Conservation (phyloP, 2,329 filamentous ascomycete species). For the Aspergillus amoenus region DNA sequence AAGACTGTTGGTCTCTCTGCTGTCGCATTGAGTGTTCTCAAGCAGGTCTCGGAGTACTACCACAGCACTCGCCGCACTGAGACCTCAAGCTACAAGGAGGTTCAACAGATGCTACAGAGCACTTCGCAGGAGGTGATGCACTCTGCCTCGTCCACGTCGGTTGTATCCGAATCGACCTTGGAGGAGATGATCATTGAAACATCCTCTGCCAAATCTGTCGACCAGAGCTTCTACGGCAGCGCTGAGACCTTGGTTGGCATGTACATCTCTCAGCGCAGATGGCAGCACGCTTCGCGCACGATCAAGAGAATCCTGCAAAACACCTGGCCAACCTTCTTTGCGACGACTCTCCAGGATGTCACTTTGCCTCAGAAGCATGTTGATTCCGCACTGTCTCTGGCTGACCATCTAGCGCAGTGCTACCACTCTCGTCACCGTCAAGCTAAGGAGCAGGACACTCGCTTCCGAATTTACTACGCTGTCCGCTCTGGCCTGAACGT, state of each 20-base stretch:
- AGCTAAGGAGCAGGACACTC: conserved; percentile 38
- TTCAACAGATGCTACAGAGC: conserved; percentile 45
- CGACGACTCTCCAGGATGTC: conserved; percentile 46
- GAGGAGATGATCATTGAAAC: conserved; percentile 47
- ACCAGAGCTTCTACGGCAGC: conserved; percentile 43
- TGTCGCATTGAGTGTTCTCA: conserved; percentile 50
- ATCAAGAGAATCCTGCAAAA: conserved; percentile 47
- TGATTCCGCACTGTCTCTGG: conserved; percentile 49
- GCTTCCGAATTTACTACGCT: conserved; percentile 37
- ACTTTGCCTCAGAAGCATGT: conserved; percentile 43
- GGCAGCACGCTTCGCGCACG: conserved; percentile 47
- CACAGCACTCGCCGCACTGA: conserved; percentile 37
- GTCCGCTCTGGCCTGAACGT: conserved; percentile 28
- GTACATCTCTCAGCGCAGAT: conserved; percentile 50
- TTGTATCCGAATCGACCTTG: conserved; percentile 43
- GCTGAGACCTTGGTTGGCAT: conserved; percentile 40
- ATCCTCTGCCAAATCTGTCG: conserved; percentile 40
- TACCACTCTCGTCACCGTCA: conserved; percentile 42
- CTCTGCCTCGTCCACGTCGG: conserved; percentile 35
- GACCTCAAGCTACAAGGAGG: conserved; percentile 39
- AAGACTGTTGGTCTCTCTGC: conserved; percentile 46
- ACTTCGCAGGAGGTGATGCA: conserved; percentile 46
- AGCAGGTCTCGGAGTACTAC: conserved; percentile 45
- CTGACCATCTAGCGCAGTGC: conserved; percentile 47
- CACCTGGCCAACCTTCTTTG: conserved; percentile 50